These are phyloP conservation scores for Pseudoperonospora humuli DNA, from an alignment of 352 stramenopile genomes.

Conservation along the genomic window DNA sequence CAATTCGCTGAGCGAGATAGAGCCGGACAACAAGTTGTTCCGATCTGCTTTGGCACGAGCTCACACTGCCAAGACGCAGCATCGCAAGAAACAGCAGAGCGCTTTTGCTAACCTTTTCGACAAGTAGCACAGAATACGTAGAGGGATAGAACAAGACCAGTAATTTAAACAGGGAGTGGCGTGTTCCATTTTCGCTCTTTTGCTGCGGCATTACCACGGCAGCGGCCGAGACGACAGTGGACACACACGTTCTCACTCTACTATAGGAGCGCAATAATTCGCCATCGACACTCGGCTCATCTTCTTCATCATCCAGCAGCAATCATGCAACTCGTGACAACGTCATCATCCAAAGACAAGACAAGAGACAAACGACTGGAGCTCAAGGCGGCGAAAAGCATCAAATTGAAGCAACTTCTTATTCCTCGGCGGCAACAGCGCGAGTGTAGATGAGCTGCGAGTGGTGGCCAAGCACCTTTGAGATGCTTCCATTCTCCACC, in stretches of 20 bases:
- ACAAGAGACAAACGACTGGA: constrained; percentile 5
- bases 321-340: constrained; percentile 5
- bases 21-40: constrained; percentile 42
- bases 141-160: constrained; percentile 4
- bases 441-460: constrained; percentile 99
- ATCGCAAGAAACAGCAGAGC: constrained; percentile 33
- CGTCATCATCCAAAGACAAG: constrained; percentile 5
- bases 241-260: constrained; percentile 27
- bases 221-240: constrained; percentile 4
- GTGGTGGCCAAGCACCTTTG: constrained; percentile 91
- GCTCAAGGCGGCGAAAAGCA: constrained; percentile 9
- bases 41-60: constrained; percentile 26
- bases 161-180: constrained; percentile 60
- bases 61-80: constrained; percentile 24
- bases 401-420: constrained; percentile 33
- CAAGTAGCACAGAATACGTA: constrained; percentile 5
- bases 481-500: constrained; percentile 94
- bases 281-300: constrained; percentile 11
- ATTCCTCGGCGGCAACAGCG: constrained; percentile 73
- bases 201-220: constrained; percentile 20
- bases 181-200: constrained; percentile 36
- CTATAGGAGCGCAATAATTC: constrained; percentile 20
- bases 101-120: constrained; percentile 33
- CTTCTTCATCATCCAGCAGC: constrained; percentile 9
- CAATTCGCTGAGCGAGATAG: constrained; percentile 19